phyloP scores from a whole-genome alignment of 805 yeast species.

The Jamesozyma gamospora region DNA sequence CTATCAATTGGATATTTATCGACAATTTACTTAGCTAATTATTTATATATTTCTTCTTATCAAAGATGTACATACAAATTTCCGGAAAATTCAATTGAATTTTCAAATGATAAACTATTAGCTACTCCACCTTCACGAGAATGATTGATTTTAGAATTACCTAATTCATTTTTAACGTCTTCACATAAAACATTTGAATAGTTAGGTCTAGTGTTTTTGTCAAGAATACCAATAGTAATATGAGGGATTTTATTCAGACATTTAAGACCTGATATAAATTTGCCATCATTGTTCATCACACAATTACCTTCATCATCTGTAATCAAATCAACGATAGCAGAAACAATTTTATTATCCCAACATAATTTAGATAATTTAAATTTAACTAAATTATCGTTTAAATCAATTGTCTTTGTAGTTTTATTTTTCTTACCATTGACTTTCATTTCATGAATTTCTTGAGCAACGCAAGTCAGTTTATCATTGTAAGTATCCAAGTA shows the following conservation, averaged over 20 bases:
- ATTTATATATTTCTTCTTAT: background rate
- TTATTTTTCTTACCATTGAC: background rate
- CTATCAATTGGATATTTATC: too few species aligned
- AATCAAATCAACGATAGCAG: conserved; percentile 38
- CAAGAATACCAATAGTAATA: conserved; percentile 59
- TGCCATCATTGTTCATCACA: conserved; percentile 7
- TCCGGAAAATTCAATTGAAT: background rate
- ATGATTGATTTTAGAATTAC: background rate
- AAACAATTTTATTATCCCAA: conserved; percentile 43
- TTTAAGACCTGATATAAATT: conserved; percentile 10
- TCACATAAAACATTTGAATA: conserved; percentile 40
- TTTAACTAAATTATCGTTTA: conserved; percentile 27
- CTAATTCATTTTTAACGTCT: conserved; percentile 2
- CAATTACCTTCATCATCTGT: conserved; percentile 4
- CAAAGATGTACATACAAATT: background rate
- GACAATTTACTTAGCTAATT: too few species aligned
- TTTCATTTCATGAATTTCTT: background rate
- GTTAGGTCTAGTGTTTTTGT: conserved; percentile 37
- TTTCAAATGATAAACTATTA: background rate
- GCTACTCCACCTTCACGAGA: background rate
- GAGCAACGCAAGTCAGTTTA: conserved; percentile 1
- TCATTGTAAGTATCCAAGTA: conserved; percentile 17
- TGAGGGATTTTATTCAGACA: conserved; percentile 46
- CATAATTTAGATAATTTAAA: conserved; percentile 37
- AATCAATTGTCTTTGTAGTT: conserved; percentile 2